A percentile compares a stretch with the other conserved stretches of the same genome.
Conservation (phyloP, 2,329 filamentous ascomycete species). For the Lojkania enalia region DNA sequence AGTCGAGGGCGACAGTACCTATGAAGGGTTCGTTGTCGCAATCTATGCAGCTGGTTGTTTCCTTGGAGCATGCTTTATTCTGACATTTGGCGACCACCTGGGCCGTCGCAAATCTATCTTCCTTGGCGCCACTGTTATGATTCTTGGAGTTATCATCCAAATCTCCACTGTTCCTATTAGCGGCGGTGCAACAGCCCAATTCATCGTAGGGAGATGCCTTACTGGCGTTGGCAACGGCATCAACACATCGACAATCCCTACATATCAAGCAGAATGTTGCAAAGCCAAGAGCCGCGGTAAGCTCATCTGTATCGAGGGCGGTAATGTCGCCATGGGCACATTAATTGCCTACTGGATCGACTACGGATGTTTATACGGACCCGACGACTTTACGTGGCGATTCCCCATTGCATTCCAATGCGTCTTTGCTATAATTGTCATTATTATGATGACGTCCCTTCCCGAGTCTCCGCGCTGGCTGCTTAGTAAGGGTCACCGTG, state of each 20-base stretch:
- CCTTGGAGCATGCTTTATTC: slow-evolving; percentile 45
- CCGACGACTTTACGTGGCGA: slow-evolving; percentile 47
- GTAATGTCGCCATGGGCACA: slow-evolving; percentile 56
- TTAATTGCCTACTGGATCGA: slow-evolving; percentile 56
- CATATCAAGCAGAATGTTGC: slow-evolving; percentile 58
- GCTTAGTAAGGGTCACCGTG: slow-evolving; percentile 63
- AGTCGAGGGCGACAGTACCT: slow-evolving; percentile 44
- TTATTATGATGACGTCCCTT: slow-evolving; percentile 61
- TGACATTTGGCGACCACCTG: slow-evolving; percentile 45
- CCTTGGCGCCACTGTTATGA: slow-evolving; percentile 47
- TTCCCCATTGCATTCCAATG: slow-evolving; percentile 59
- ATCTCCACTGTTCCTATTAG: slow-evolving; percentile 35
- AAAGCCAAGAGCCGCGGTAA: slow-evolving; percentile 61
- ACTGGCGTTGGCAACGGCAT: slow-evolving; percentile 61
- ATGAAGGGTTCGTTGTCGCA: slow-evolving; percentile 55
- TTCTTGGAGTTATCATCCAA: slow-evolving; percentile 49
- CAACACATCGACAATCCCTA: slow-evolving; percentile 59
- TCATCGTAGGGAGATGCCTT: slow-evolving; percentile 57
- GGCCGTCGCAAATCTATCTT: slow-evolving; percentile 51
- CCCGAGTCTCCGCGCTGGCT: slow-evolving; percentile 70
- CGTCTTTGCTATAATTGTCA: slow-evolving; percentile 54
- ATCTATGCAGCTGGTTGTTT: slow-evolving; percentile 58
- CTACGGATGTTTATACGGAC: slow-evolving; percentile 39
- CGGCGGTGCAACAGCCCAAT: slow-evolving; percentile 49
- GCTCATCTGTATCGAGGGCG: slow-evolving; percentile 62